Conservation (phyloP, 2,329 filamentous ascomycete species). For the Fusarium sp. region DNA sequence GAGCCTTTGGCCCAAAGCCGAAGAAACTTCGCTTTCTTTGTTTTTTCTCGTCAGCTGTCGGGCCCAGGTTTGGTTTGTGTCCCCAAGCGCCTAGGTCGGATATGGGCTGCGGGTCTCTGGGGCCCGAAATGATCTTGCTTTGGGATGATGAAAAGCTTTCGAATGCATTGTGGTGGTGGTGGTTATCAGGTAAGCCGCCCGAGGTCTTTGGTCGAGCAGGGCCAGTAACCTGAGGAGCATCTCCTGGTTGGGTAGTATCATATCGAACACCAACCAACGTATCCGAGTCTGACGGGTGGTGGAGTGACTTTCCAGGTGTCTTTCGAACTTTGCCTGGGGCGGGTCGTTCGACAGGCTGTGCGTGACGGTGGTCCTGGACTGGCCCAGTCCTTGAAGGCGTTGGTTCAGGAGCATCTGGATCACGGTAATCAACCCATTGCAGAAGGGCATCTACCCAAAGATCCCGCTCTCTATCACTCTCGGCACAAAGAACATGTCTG, state of each 20-base stretch:
- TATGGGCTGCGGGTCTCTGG: constrained; percentile 86
- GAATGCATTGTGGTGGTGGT: constrained; percentile 50
- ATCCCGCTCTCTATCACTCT: constrained; percentile 93
- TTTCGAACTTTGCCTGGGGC: constrained; percentile 51
- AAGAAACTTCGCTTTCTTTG: constrained; percentile 83
- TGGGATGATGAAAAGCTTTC: constrained; percentile 57
- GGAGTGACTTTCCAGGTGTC: constrained; percentile 52
- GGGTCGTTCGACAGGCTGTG: constrained; percentile 51
- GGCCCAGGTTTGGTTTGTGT: constrained; percentile 73
- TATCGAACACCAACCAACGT: constrained; percentile 70
- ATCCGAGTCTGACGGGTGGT: constrained; percentile 59
- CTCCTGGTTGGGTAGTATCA: constrained; percentile 66
- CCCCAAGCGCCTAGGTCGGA: constrained; percentile 88
- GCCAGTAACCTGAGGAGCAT: constrained; percentile 60
- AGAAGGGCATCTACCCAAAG: constrained; percentile 92
- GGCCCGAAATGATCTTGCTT: constrained; percentile 78
- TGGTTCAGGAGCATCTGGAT: constrained; percentile 65
- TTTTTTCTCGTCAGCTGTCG: constrained; percentile 79
- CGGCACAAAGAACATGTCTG: constrained; percentile 93
- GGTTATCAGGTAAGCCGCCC: constrained; percentile 52
- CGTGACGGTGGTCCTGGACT: constrained; percentile 59
- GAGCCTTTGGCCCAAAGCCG: constrained; percentile 73
- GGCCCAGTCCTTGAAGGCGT: constrained; percentile 48
- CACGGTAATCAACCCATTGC: constrained; percentile 85
- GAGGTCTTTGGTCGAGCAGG: constrained; percentile 57